These are phyloP conservation scores for Aplosporella prunicola DNA, from an alignment of 2,329 filamentous ascomycete species.

Conservation along the genomic window DNA sequence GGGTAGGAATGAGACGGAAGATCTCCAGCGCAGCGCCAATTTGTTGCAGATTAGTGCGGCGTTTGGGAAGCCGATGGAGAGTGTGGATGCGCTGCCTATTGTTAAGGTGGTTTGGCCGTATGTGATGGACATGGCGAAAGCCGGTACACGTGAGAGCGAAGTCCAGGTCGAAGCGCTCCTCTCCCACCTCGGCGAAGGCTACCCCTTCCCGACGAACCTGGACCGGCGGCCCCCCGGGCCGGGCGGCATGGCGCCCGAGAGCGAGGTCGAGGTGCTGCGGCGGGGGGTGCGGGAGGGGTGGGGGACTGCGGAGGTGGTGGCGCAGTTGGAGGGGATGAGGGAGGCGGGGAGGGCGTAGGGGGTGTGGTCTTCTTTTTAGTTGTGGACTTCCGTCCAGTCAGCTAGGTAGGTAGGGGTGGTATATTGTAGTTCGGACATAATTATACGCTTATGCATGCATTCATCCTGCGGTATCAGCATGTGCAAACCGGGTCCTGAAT, in stretches of 20 bases:
- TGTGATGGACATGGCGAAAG: constrained; percentile 25
- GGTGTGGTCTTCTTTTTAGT: too few species aligned
- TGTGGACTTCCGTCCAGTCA: too few species aligned
- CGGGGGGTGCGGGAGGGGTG: constrained; percentile 36
- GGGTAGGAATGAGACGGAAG: constrained; percentile 44
- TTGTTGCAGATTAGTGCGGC: constrained; percentile 53
- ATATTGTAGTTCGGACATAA: too few species aligned
- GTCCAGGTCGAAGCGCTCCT: constrained; percentile 41
- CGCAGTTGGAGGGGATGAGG: constrained; percentile 30
- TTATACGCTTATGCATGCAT: too few species aligned
- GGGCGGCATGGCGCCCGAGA: constrained; percentile 51
- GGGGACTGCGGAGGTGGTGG: constrained; percentile 33
- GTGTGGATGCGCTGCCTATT: constrained; percentile 43
- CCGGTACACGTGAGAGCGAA: constrained; percentile 22
- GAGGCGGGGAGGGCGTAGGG: constrained; percentile 24
- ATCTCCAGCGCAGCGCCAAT: constrained; percentile 49
- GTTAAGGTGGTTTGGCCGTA: constrained; percentile 38
- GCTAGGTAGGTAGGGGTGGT: too few species aligned
- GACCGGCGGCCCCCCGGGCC: constrained; percentile 47
- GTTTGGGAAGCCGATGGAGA: constrained; percentile 57
- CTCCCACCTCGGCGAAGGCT: constrained; percentile 46
- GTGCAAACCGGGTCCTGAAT: too few species aligned
- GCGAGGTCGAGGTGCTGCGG: constrained; percentile 46
- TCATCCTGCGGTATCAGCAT: too few species aligned
- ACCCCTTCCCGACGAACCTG: constrained; percentile 54